Evolutionary conservation across 306 rosid genomes (phyloP).

Genomic region (Cicer arietinum): DNA sequence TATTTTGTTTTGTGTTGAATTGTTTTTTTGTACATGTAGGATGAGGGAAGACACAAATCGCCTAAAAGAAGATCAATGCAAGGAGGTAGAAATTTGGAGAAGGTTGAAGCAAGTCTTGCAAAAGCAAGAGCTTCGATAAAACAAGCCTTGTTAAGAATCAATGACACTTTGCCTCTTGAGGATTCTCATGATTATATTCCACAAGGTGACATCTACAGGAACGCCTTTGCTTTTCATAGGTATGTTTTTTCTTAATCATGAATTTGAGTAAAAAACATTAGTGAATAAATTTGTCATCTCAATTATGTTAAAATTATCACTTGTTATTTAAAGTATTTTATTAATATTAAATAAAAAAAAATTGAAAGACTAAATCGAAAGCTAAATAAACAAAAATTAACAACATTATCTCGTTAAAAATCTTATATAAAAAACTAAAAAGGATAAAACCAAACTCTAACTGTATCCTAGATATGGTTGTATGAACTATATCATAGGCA

Average conservation of each 20-base stretch:
- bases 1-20: not conserved
- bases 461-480: too few species aligned
- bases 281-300: too few species aligned
- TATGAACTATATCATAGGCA: too few species aligned
- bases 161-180: slow-evolving; percentile 26
- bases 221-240: slow-evolving; percentile 59
- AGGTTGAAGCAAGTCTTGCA: slow-evolving; percentile 58
- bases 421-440: too few species aligned
- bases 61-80: not conserved
- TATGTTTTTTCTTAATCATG: not conserved
- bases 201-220: slow-evolving; percentile 55
- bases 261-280: too few species aligned
- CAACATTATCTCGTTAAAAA: too few species aligned
- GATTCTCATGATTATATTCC: slow-evolving; percentile 52
- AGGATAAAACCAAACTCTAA: too few species aligned
- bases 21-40: slow-evolving; percentile 29
- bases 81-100: slow-evolving; percentile 50
- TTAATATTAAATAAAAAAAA: too few species aligned
- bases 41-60: slow-evolving; percentile 15
- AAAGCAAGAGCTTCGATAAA: slow-evolving; percentile 57
- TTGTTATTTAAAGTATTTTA: too few species aligned
- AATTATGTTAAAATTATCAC: too few species aligned
- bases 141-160: slow-evolving; percentile 47
- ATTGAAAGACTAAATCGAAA: too few species aligned
- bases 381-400: too few species aligned